Conservation (phyloP, 805 yeast genomes). For the Groenewaldozyma tartarivorans region DNA sequence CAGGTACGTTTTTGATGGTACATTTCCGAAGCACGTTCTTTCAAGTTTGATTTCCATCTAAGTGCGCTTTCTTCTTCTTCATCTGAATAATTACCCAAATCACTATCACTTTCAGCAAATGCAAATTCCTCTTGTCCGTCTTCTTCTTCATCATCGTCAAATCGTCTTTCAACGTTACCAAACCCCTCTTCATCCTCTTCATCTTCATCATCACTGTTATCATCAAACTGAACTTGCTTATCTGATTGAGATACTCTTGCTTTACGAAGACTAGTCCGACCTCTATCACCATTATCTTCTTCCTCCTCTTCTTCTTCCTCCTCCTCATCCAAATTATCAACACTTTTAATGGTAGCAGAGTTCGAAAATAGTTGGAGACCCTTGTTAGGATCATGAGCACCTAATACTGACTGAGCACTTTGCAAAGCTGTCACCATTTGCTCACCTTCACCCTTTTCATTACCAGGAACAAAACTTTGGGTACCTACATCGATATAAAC, state of each 20-base stretch:
- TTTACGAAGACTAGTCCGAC: slow-evolving; percentile 56
- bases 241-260: slow-evolving; percentile 36
- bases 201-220: slow-evolving; percentile 9
- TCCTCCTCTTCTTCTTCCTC: slow-evolving; percentile 28
- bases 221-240: slow-evolving; percentile 36
- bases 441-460: slow-evolving; percentile 78
- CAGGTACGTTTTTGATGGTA: slow-evolving; percentile 48
- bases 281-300: slow-evolving; percentile 41
- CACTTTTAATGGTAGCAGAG: slow-evolving; percentile 40
- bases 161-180: slow-evolving; percentile 28
- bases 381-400: slow-evolving; percentile 49
- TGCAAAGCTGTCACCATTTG: slow-evolving; percentile 75
- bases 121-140: slow-evolving; percentile 32
- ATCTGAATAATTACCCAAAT: slow-evolving; percentile 33
- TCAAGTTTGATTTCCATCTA: slow-evolving; percentile 25
- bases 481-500: slow-evolving; percentile 81
- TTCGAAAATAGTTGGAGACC: slow-evolving; percentile 70
- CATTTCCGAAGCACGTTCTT: slow-evolving; percentile 51
- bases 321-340: slow-evolving; percentile 33
- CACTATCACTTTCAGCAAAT: slow-evolving; percentile 33
- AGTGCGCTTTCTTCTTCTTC: slow-evolving; percentile 21
- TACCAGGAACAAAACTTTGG: slow-evolving; percentile 46
- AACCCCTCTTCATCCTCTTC: slow-evolving; percentile 21
- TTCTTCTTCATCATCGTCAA: slow-evolving; percentile 5
- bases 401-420: slow-evolving; percentile 49